Conservation (phyloP, 805 yeast genomes). For the Yarrowia keelungensis region DNA sequence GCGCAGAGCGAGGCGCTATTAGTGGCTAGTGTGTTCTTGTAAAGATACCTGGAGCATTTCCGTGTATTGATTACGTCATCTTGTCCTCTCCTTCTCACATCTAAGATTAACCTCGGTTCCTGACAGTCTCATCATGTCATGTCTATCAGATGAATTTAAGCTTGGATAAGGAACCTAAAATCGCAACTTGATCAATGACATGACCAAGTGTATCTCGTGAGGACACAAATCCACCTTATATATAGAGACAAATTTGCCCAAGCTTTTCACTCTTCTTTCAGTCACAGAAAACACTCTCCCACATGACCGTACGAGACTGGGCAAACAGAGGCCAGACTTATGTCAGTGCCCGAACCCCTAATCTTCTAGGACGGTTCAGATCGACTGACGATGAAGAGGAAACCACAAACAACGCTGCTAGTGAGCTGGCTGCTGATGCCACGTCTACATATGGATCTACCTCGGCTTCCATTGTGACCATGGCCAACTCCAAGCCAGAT, state of each 20-base stretch:
- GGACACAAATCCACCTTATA: slow-evolving; percentile 18
- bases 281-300: background rate
- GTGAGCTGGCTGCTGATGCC: background rate
- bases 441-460: slow-evolving; percentile 11
- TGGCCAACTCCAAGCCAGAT: slow-evolving; percentile 29
- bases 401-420: background rate
- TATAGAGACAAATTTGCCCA: background rate
- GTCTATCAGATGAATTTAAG: background rate
- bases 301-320: slow-evolving; percentile 27
- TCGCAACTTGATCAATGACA: background rate
- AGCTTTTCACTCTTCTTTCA: background rate
- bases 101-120: slow-evolving; percentile 12
- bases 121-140: slow-evolving; percentile 7
- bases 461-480: slow-evolving; percentile 1
- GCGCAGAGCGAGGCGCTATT: too few relatives aligned
- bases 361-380: slow-evolving; percentile 25
- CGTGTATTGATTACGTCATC: too few relatives aligned
- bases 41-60: too few relatives aligned
- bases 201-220: background rate
- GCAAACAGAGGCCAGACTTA: slow-evolving; percentile 19
- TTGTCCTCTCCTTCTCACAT: too few relatives aligned
- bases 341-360: slow-evolving; percentile 14
- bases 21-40: background rate
- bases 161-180: slow-evolving; percentile 20
- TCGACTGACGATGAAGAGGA: background rate